These are phyloP conservation scores for Ceratocystis ficicola DNA, from an alignment of 2,329 filamentous ascomycete species.

Conservation along the genomic window DNA sequence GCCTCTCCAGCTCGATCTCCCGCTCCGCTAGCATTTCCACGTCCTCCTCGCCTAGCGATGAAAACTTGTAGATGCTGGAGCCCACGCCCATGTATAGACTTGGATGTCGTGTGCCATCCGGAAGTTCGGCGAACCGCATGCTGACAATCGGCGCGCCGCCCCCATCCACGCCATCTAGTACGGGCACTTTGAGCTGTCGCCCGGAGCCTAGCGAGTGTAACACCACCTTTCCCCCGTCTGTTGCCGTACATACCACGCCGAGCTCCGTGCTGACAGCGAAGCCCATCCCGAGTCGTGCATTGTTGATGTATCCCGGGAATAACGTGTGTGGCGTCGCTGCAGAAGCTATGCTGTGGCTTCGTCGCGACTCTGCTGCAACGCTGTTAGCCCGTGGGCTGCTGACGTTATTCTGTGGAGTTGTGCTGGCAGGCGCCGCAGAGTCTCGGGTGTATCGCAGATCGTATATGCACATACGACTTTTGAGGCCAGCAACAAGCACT, in stretches of 20 bases:
- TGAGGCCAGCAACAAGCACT: conserved; percentile 42
- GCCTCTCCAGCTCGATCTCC: conserved; percentile 5
- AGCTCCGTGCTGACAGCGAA: conserved; percentile 39
- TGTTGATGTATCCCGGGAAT: conserved; percentile 42
- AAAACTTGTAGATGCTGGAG: conserved; percentile 16
- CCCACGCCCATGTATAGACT: conserved; percentile 20
- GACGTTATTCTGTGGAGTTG: conserved; percentile 1
- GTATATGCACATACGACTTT: conserved; percentile 41
- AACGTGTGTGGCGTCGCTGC: conserved; percentile 32
- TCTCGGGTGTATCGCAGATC: conserved; percentile 38
- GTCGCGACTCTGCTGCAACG: not conserved
- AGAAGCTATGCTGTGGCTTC: not conserved
- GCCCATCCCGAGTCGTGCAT: conserved; percentile 37
- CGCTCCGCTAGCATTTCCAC: conserved; percentile 8
- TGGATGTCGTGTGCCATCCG: conserved; percentile 11
- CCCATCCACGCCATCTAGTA: conserved; percentile 17
- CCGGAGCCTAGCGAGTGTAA: conserved; percentile 42
- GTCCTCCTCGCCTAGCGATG: conserved; percentile 13
- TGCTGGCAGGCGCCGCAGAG: not conserved
- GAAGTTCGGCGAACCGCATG: conserved; percentile 17
- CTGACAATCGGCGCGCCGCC: conserved; percentile 12
- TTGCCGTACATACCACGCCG: conserved; percentile 43
- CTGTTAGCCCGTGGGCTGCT: not conserved
- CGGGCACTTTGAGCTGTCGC: conserved; percentile 27
- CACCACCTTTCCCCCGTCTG: conserved; percentile 37